Evolutionary conservation across 2,329 filamentous ascomycete genomes (phyloP), one percentile per base, ranked within the genome.

Genomic region (Tothia fuscella): DNA sequence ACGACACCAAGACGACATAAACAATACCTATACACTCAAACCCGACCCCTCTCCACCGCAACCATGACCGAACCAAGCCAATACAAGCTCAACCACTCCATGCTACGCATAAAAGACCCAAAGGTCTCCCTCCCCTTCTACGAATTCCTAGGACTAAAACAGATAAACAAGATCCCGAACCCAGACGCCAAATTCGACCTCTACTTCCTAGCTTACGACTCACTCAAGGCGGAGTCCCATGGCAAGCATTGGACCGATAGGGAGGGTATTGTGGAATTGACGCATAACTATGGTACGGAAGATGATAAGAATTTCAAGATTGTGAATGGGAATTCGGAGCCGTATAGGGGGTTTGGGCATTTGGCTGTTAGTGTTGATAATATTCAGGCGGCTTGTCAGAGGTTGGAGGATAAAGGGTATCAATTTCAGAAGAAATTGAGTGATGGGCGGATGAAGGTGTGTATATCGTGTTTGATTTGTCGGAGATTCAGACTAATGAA

Each of bases 371-470:
- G 63, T 6, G 69, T 72, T 12, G 69, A 72, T 53, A 70, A 72
- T 46, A 80, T 95, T 48, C 83, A 93, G 65, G 85, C 82, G 3
- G 88, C 89, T 2, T 96, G 91, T 68, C 69, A 87, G 67, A 75
- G 88, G 44, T 73, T 98, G 46, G 86, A 93, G 60, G 82, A 89
- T 56, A 87, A 82, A 5, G 88, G 88, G 0, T 94, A 94, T 65
- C 74, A 74, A 48, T 98, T 96, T 65, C 86, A 96, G 71, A 96
- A 96, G 76, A 93, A 85, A 65, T 68, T 96, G 44, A 77, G 77
- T 0, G 89, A 96, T 50, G 91, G 91, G 2, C 74, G 80, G 44
- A 93, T 93, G 84, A 74, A 72, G 54, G 26, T 29, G 26, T 10
- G 9, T 35, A 29, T 14, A 14, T 10, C 26, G 10, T 29, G 26